Evolutionary conservation across 2,329 filamentous ascomycete species (phyloP), one percentile per base, ranked within the genome.

Genomic region (Diaporthe sp.): DNA sequence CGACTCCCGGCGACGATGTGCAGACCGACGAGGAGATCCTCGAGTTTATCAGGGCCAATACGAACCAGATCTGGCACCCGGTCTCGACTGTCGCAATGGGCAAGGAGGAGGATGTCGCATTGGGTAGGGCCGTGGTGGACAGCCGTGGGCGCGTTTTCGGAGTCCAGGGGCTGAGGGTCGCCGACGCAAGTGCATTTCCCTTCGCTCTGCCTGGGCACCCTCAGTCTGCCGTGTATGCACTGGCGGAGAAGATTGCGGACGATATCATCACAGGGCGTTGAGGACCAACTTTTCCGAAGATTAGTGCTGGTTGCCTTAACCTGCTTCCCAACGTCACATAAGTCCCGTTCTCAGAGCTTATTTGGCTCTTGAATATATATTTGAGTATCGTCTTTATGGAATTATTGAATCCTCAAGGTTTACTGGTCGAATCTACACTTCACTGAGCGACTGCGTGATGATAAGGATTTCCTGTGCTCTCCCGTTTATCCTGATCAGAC

Each of bases 221-320:
- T 53, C 87, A 89, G 79, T 87, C 87, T 75, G 85, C 85, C 0
- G 87, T 89, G 3, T 90, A 90, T 79, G 88, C 87, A 80, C 81
- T 88, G 76, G 88, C 82, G 4, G 89, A 90, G 80, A 68, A 68
- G 47, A 68, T 73, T 73, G 72, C 72, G 4, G 44, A 49, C 15
- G 72, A 57, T 28, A 47, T 73, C 4, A 37, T 68, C 3, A 31
- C 22, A 2, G 60, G 42, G 3, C 42, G 57, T 39, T 72, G 20
- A 72, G 1, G 28, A 2, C 28, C 3, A 28, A 28, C 28, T 28
- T 28, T 28, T 28, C 28, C 28, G 28, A 28, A 28, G 28, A 28
- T 28, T 28, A 28, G 3, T 28, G 28, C 28, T 28, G 28, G 28
- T 28, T 28, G 28, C 28, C 28, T 28, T 28, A 3, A 28, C 28